Evolutionary conservation across 2,329 filamentous ascomycete genomes (phyloP), one percentile per base, ranked within the genome.

Genomic region (Bipolaris zeicola): DNA sequence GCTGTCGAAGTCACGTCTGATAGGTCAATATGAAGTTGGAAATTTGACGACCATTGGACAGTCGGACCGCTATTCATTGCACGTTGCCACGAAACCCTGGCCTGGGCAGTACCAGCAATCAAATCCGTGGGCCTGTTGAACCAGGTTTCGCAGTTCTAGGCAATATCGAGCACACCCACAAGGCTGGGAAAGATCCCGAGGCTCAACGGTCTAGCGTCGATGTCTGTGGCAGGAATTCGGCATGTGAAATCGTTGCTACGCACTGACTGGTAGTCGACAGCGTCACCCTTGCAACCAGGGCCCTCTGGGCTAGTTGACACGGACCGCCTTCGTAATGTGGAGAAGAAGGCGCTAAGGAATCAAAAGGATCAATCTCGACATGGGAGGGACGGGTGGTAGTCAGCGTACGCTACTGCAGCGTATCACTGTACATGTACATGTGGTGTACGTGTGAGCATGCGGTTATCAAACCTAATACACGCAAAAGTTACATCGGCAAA

Each of bases 181-280:
- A 50, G 45, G 28, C 45, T 63, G 58, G 26, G 45, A 52, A 61
- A 58, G 44, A 54, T 58, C 60, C 60, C 58, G 58, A 61, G 60
- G 58, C 48, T 52, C 55, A 63, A 26, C 37, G 44, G n/a, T 34
- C 42, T 50, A 56, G 42, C 53, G 36, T 36, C 37, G 20, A 18
- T 42, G 28, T 34, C 37, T 42, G 28, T 6, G 14, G 4, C 14
- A 47, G 36, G 22, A 46, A 31, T 43, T 37, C 36, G 20, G 49
- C 53, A 56, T 56, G 53, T 56, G 53, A 56, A 36, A 53, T 47
- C 36, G 28, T 42, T 42, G 39, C 28, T 7, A 44, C 39, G 49
- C 53, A 52, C 53, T 37, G 49, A 28, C 26, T 28, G 26, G 26
- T 28, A 28, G 8, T 43, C 10, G 38, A 18, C 22, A 37, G 53